These are phyloP conservation scores for Macrophomina tecta DNA, from an alignment of 2,329 filamentous ascomycete genomes.

Conservation along the genomic window DNA sequence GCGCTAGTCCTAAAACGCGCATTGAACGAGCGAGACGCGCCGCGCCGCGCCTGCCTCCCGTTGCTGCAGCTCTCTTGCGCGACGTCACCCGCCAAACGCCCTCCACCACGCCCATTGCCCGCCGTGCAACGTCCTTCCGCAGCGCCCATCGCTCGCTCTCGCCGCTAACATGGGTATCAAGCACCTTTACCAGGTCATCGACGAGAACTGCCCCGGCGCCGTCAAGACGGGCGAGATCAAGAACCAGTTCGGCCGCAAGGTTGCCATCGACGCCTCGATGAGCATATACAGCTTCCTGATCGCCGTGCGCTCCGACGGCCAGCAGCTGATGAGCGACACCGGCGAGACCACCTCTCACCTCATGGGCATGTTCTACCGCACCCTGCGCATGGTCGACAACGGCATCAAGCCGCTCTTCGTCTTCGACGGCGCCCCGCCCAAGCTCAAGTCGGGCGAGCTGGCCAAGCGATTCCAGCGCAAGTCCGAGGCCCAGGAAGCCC, in stretches of 20 bases:
- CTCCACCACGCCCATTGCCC: slow-evolving; percentile 19
- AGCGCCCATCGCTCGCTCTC: neutral
- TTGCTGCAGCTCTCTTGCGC: slow-evolving; percentile 4
- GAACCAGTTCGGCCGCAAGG: slow-evolving; percentile 97
- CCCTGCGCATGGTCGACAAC: slow-evolving; percentile 96
- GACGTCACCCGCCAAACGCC: slow-evolving; percentile 18
- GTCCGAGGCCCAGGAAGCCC: slow-evolving; percentile 84
- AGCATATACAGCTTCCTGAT: slow-evolving; percentile 99
- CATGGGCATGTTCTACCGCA: slow-evolving; percentile 99
- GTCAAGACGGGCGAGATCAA: slow-evolving; percentile 98
- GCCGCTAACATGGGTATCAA: slow-evolving; percentile 46
- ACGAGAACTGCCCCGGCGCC: slow-evolving; percentile 89
- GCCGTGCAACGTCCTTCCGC: slow-evolving; percentile 1
- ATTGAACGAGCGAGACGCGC: slow-evolving; percentile 20
- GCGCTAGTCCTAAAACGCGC: slow-evolving; percentile 26
- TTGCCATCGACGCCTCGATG: slow-evolving; percentile 94
- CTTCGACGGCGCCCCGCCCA: slow-evolving; percentile 95
- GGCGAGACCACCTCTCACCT: slow-evolving; percentile 97
- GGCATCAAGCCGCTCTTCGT: slow-evolving; percentile 99
- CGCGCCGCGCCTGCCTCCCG: slow-evolving; percentile 1
- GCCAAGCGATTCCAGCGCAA: slow-evolving; percentile 97
- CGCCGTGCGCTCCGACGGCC: slow-evolving; percentile 93
- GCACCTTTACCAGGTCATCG: slow-evolving; percentile 56
- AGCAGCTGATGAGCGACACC: slow-evolving; percentile 92
- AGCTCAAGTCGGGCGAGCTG: slow-evolving; percentile 95